Evolutionary conservation across 495 filamentous ascomycete species (phyloP).

Genomic region (Aspergillus nidulans): DNA sequence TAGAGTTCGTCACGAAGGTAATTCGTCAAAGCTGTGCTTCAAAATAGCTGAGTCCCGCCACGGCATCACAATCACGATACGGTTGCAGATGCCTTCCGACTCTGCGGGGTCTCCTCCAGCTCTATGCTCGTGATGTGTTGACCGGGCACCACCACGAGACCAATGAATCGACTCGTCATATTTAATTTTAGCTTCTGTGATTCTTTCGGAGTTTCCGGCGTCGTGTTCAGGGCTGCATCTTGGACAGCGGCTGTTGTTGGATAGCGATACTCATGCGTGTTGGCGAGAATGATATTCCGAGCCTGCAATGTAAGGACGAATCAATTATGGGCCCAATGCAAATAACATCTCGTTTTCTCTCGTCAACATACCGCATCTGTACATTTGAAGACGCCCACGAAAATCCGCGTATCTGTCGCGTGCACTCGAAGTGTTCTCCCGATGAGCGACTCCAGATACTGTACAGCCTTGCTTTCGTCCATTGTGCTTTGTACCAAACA

Average conservation of each 20-base stretch:
- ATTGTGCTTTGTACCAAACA: conserved; percentile 24
- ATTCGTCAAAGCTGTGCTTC: background rate
- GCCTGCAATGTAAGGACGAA: conserved; percentile 46
- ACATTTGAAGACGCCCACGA: conserved; percentile 87
- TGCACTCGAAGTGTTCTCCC: conserved; percentile 65
- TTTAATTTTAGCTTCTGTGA: conserved; percentile 49
- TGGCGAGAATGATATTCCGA: conserved; percentile 78
- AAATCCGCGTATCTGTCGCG: conserved; percentile 81
- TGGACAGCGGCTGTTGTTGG: conserved; percentile 51
- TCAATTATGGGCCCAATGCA: conserved; percentile 2
- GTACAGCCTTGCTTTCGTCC: conserved; percentile 36
- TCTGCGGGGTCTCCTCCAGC: conserved; percentile 58
- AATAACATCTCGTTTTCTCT: conserved; percentile 2
- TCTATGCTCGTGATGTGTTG: conserved; percentile 83
- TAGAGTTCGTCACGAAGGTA: conserved; percentile 8
- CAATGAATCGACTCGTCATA: conserved; percentile 81
- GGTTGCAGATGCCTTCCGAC: conserved; percentile 11
- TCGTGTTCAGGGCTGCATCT: conserved; percentile 37
- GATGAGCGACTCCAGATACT: conserved; percentile 45
- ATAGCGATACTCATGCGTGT: conserved; percentile 81
- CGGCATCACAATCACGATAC: conserved; percentile 12
- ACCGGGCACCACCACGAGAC: conserved; percentile 86
- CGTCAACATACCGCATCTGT: conserved; percentile 69
- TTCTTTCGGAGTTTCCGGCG: conserved; percentile 23
- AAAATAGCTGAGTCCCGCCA: background rate